Evolutionary conservation across 2,329 filamentous ascomycete genomes (phyloP).

Genomic region (Dendrostoma leiphaemia): DNA sequence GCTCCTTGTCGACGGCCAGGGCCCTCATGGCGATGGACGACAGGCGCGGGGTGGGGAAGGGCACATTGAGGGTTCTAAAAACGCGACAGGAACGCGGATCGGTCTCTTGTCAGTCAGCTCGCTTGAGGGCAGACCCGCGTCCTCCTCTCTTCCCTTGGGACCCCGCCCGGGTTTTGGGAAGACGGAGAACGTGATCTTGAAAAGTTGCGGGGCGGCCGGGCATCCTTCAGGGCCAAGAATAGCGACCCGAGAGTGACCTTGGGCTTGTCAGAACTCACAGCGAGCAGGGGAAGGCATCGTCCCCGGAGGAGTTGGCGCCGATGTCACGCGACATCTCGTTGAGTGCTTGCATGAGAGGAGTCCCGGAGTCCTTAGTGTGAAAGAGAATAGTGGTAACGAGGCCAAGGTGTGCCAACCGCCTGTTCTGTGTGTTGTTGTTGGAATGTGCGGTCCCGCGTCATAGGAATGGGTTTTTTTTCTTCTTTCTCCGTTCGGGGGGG

Average conservation of each 20-base stretch:
- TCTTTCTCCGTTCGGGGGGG: no score
- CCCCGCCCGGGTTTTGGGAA: no score
- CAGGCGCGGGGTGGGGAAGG: conserved; percentile 77
- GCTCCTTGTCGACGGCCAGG: conserved; percentile 81
- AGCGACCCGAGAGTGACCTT: no score
- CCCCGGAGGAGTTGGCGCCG: conserved; percentile 28
- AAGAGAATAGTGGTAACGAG: no score
- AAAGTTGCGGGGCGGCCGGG: not conserved
- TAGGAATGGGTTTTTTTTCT: not conserved
- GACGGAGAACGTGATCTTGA: not conserved
- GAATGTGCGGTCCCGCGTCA: not conserved
- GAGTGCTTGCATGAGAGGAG: not conserved
- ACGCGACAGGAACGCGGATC: conserved; percentile 7
- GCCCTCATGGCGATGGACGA: conserved; percentile 73
- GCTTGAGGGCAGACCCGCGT: not conserved
- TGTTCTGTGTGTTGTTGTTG: no score
- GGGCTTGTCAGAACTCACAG: conserved; percentile 52
- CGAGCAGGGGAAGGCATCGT: conserved; percentile 58
- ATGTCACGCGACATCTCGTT: conserved; percentile 2
- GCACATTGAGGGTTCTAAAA: conserved; percentile 68
- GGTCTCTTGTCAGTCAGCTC: not conserved
- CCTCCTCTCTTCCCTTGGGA: no score
- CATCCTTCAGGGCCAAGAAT: conserved; percentile 2
- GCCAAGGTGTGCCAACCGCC: no score
- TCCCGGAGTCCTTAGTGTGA: no score